A percentile compares a stretch with the other conserved stretches of the same genome.
Conservation (phyloP, 2,329 filamentous ascomycete species). For the Botrytis cinerea region DNA sequence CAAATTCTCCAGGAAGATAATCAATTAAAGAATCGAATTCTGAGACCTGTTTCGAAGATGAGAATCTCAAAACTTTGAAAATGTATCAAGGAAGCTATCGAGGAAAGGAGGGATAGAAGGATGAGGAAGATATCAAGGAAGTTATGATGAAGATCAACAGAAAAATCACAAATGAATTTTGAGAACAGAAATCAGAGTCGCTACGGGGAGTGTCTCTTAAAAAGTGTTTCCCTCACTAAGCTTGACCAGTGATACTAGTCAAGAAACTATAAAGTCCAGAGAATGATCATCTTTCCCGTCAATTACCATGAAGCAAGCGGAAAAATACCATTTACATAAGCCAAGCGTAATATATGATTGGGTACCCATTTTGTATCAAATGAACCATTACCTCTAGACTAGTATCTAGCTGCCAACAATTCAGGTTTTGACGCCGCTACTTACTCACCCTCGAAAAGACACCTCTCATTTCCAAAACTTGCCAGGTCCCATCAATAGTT, state of each 20-base stretch:
- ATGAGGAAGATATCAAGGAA: not conserved
- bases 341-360: not conserved
- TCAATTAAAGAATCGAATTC: not conserved
- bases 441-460: not conserved
- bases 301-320: not conserved
- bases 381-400: not conserved
- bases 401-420: not conserved
- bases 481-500: not conserved
- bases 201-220: not conserved
- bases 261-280: not conserved
- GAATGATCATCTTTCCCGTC: not conserved
- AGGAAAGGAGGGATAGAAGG: not conserved
- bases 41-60: not conserved
- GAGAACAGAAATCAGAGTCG: not conserved
- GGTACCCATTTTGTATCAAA: not conserved
- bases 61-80: not conserved
- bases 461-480: not conserved
- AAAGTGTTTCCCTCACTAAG: not conserved
- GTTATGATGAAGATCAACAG: not conserved
- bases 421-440: not conserved
- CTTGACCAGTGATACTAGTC: not conserved
- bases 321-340: not conserved
- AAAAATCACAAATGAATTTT: too few relatives aligned
- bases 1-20: not conserved
- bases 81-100: not conserved